A percentile compares a stretch with the other conserved stretches of the same genome.
These are phyloP conservation scores for Russula dissimulans DNA, from an alignment of 768 basidiomycete genomes.

Conservation along the genomic window DNA sequence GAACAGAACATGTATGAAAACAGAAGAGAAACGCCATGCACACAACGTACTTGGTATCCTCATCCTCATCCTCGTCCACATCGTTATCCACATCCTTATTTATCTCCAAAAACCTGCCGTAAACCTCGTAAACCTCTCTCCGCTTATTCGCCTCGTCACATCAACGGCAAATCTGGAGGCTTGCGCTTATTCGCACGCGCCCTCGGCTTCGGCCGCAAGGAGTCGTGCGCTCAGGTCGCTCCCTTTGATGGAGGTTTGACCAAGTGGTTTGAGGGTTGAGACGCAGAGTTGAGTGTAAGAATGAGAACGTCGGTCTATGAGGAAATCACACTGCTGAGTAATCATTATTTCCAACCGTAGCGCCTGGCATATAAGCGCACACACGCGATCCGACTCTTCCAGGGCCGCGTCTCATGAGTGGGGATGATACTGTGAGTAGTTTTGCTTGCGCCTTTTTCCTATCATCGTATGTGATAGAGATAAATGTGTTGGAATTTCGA, in stretches of 20 bases:
- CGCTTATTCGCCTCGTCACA: conserved; percentile 61
- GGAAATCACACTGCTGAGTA: conserved; percentile 22
- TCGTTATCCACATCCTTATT: conserved; percentile 88
- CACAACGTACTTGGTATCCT: background rate
- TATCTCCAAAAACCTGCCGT: conserved; percentile 76
- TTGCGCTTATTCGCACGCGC: conserved; percentile 86
- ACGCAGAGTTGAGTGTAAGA: background rate
- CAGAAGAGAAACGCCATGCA: background rate
- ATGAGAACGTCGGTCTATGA: conserved; percentile 72
- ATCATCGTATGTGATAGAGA: too few species aligned
- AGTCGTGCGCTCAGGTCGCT: conserved; percentile 80
- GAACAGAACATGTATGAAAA: background rate
- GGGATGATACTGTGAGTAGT: too few species aligned
- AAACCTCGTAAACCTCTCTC: conserved; percentile 75
- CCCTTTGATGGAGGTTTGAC: conserved; percentile 72
- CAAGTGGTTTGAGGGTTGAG: conserved; percentile 58
- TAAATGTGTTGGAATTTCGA: too few species aligned
- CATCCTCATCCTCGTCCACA: conserved; percentile 38
- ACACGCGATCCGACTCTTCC: too few species aligned
- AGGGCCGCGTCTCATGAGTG: too few species aligned
- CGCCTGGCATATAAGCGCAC: too few species aligned
- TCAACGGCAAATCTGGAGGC: conserved; percentile 53
- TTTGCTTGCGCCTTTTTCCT: too few species aligned
- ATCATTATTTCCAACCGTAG: background rate
- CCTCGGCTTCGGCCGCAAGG: conserved; percentile 76